Percentiles rank a stretch among this genome's conserved stretches.
Evolutionary conservation across 768 basidiomycete species (phyloP).

Genomic region (Boletus sensibilis): DNA sequence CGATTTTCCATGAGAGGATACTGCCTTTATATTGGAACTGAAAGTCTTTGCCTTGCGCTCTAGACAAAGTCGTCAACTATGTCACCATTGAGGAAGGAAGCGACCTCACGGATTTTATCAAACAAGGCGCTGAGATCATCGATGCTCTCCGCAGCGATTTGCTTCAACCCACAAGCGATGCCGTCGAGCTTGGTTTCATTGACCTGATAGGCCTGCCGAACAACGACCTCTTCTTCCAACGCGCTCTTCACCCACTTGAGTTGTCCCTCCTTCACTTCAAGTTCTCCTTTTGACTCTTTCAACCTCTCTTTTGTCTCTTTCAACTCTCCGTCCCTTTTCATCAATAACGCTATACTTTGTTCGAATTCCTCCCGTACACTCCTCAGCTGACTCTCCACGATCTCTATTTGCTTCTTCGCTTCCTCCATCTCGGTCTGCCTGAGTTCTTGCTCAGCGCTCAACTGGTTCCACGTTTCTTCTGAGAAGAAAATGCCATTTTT

Average conservation of each 20-base stretch:
- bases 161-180: slow-evolving; percentile 71
- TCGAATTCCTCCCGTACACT: slow-evolving; percentile 88
- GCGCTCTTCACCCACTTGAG: slow-evolving; percentile 56
- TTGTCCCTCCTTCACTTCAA: slow-evolving; percentile 56
- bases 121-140: slow-evolving; percentile 71
- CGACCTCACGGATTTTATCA: slow-evolving; percentile 72
- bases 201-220: slow-evolving; percentile 73
- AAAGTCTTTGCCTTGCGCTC: slow-evolving; percentile 73
- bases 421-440: slow-evolving; percentile 78
- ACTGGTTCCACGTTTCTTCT: slow-evolving; percentile 85
- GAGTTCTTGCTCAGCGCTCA: slow-evolving; percentile 74
- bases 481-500: slow-evolving; percentile 96
- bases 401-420: slow-evolving; percentile 76
- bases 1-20: slow-evolving; percentile 58
- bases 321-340: slow-evolving; percentile 75
- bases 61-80: slow-evolving; percentile 31
- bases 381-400: slow-evolving; percentile 79
- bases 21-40: slow-evolving; percentile 62
- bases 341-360: slow-evolving; percentile 76
- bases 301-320: slow-evolving; percentile 58
- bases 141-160: slow-evolving; percentile 63
- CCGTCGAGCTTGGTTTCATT: slow-evolving; percentile 69
- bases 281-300: slow-evolving; percentile 46
- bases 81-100: not conserved
- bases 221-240: slow-evolving; percentile 76